Percentiles rank a stretch among this genome's conserved stretches.
Conservation (phyloP, 2,329 filamentous ascomycete genomes). For the Colletotrichum sp. region DNA sequence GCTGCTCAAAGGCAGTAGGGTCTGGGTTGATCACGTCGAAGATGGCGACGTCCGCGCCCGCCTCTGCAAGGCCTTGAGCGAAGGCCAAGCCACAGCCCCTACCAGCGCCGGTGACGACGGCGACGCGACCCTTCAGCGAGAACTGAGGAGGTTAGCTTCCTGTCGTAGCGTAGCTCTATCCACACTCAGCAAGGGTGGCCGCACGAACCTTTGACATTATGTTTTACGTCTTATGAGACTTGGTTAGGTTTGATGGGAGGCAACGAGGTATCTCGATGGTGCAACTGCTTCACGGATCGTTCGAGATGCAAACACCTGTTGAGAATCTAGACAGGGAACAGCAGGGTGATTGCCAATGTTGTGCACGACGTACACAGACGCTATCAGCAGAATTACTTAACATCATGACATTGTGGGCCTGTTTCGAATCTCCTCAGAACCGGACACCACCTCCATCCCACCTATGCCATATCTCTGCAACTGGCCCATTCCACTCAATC, state of each 20-base stretch:
- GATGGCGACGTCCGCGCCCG: slow-evolving; percentile 9
- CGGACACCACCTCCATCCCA: background rate
- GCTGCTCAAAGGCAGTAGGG: background rate
- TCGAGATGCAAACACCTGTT: background rate
- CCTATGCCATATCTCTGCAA: background rate
- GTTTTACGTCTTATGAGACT: background rate
- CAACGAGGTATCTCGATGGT: background rate
- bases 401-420: background rate
- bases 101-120: slow-evolving; percentile 50
- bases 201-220: background rate
- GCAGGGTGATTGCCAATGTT: background rate
- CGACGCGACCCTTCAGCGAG: slow-evolving; percentile 51
- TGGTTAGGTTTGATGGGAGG: background rate
- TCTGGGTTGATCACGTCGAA: slow-evolving; percentile 12
- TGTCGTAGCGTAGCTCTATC: background rate
- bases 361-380: background rate
- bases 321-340: background rate
- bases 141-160: slow-evolving; percentile 37
- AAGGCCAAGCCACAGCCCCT: slow-evolving; percentile 46
- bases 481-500: background rate
- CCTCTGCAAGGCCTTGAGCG: slow-evolving; percentile 10
- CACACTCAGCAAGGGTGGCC: background rate
- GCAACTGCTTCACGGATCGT: background rate
- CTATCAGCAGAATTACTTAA: background rate
- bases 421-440: background rate